These are phyloP conservation scores for Phragmites australis DNA, from an alignment of 176 grass and related monocot genomes.

Conservation along the genomic window DNA sequence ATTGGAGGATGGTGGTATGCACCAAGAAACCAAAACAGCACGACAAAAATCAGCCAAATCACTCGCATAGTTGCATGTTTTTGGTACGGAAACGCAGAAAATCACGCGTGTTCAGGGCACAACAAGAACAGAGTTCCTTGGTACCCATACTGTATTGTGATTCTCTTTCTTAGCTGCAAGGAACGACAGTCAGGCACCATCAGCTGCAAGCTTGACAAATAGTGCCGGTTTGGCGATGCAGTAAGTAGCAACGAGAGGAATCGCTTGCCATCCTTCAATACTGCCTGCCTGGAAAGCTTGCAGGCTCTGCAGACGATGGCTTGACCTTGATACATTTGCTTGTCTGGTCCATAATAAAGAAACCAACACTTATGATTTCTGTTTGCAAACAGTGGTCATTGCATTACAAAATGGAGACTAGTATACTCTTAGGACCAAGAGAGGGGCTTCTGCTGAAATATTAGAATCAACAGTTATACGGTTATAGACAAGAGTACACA, in stretches of 20 bases:
- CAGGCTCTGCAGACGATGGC: background rate
- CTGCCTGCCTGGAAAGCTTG: background rate
- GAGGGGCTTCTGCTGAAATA: background rate
- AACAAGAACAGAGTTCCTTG: no score
- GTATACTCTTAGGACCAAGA: background rate
- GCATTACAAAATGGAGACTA: background rate
- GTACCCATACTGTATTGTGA: no score
- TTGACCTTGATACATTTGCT: background rate
- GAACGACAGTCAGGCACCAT: background rate
- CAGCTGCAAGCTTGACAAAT: background rate
- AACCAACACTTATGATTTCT: background rate
- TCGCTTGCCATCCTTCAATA: background rate
- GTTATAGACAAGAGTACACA: background rate
- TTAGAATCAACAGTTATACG: background rate
- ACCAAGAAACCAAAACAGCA: no score
- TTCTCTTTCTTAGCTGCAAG: background rate
- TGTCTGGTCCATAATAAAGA: background rate
- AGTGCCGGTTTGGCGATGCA: background rate
- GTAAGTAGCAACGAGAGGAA: background rate
- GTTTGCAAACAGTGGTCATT: background rate
- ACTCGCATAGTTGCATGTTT: no score
- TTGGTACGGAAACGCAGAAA: no score
- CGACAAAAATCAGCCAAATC: no score
- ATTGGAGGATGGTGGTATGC: no score
- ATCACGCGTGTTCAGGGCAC: no score